A percentile compares a stretch with the other conserved stretches of the same genome.
Evolutionary conservation across 306 rosid genomes (phyloP).

Genomic region (Gillenia trifoliata): DNA sequence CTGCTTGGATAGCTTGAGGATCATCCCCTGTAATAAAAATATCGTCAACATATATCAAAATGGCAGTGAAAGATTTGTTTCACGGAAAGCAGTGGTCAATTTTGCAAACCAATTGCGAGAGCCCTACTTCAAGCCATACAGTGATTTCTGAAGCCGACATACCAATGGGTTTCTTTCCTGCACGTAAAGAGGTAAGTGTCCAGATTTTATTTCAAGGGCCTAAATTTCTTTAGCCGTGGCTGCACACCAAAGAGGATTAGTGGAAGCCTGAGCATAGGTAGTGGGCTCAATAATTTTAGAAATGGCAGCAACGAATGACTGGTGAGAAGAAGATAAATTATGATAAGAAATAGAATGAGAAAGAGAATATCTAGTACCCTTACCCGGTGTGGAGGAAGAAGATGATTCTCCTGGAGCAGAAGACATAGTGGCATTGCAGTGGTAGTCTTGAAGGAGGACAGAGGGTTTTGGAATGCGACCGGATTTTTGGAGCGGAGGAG

Average conservation of each 20-base stretch:
- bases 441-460: no score
- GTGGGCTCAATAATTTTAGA: background rate
- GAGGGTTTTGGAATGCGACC: no score
- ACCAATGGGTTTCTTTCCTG: no score
- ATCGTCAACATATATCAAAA: no score
- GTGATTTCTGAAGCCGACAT: no score
- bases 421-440: no score
- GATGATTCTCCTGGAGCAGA: no score
- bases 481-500: no score
- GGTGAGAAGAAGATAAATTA: background rate
- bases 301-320: background rate
- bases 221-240: background rate
- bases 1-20: background rate
- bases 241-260: background rate
- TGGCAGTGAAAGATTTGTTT: background rate
- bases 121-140: no score
- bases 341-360: no score
- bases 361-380: background rate
- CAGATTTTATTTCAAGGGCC: background rate
- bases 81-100: no score
- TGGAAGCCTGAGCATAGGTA: background rate
- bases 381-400: background rate
- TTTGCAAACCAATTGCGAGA: no score
- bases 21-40: background rate
- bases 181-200: background rate